Evolutionary conservation across 192 early-diverging fungal genomes (phyloP), one percentile per base, ranked within the genome.

Genomic region (Backusella circina): DNA sequence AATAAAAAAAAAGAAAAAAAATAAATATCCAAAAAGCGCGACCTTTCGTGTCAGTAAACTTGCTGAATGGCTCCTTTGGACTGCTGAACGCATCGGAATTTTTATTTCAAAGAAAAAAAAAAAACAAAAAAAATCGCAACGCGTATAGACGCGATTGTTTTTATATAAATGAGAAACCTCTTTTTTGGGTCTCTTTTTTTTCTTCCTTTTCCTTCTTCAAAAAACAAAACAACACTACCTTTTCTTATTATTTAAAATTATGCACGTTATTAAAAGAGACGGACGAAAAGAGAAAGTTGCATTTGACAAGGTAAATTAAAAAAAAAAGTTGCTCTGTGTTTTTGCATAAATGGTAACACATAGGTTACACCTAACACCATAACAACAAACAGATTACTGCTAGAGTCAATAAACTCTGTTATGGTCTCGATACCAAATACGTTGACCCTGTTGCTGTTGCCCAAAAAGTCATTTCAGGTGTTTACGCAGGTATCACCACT

Each of bases 331-430:
- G 15, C 32, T 70, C 26, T 21, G n/a, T 69, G 18, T 28, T 36
- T 38, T 4, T 54, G 21, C 16, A 41, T 39, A 47, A 67, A 18
- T 38, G 8, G 37, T 69, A 32, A 71, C 33, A 66, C 64, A 67
- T 9, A 57, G 21, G 54, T 57, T 57, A 57, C 54, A 61, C 54
- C 37, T 37, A 44, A 57, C 2, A 75, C 26, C 35, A 13, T 21
- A 4, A 28, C n/a, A n/a, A n/a, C n/a, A 5, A 32, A 51, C 21
- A 83, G 89, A 95, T 95, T 79, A 95, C 96, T 5, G 89, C 93
- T 5, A 89, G 98, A 73, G 95, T 99, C 79, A 92, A 91, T 86
- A 99, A 99, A 88, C 91, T 99, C 10, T 97, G 95, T 86, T 96
- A 98, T 84, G 94, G 95, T 6, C 88, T 99, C 61, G 95, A 99